A percentile compares a stretch with the other conserved stretches of the same genome.
Conservation (phyloP, 768 basidiomycete genomes). For the Lactarius hatsudake region DNA sequence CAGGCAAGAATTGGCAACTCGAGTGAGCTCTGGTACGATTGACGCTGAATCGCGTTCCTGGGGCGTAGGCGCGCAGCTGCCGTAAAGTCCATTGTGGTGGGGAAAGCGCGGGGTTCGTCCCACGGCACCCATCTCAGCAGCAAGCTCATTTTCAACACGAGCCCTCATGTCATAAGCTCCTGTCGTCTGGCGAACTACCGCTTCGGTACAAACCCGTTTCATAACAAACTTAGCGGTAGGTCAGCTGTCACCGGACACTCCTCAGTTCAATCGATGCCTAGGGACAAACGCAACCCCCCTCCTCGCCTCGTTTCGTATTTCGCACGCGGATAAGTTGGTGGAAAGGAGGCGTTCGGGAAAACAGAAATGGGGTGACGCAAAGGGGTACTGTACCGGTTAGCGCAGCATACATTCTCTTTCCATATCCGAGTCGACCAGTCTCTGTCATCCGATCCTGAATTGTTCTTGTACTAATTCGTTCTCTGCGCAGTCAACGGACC, state of each 20-base stretch:
- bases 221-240: neutral
- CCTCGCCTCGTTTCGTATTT: neutral
- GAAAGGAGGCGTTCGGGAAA: neutral
- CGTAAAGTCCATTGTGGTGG: neutral
- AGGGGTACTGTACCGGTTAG: neutral
- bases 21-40: neutral
- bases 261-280: neutral
- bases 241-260: neutral
- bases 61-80: neutral
- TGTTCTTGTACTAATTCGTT: neutral
- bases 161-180: neutral
- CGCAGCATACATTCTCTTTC: neutral
- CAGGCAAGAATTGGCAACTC: neutral
- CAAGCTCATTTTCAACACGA: neutral
- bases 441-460: neutral
- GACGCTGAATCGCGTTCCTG: neutral
- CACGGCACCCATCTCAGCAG: neutral
- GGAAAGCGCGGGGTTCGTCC: neutral
- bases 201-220: neutral
- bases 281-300: neutral
- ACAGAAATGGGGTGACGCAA: neutral
- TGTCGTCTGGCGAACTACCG: neutral
- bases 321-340: neutral
- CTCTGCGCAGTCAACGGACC: neutral
- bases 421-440: neutral